Conservation (phyloP, 2,329 filamentous ascomycete species). For the Corynespora cassiicola region DNA sequence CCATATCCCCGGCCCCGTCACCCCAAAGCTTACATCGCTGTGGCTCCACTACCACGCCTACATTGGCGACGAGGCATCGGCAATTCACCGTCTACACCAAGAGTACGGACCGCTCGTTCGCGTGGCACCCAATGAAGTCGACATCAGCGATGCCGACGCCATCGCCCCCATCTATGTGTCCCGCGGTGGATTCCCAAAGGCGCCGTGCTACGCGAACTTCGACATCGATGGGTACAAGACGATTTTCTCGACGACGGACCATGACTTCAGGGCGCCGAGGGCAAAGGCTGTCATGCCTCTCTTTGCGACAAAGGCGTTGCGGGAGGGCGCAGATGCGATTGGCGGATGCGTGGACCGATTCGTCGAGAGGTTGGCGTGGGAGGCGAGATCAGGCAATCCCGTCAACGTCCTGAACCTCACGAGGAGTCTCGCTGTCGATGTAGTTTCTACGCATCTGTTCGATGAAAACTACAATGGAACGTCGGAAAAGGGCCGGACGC, state of each 20-base stretch:
- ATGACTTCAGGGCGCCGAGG: slow-evolving; percentile 49
- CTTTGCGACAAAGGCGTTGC: slow-evolving; percentile 57
- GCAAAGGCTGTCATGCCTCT: slow-evolving; percentile 59
- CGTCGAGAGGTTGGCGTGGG: slow-evolving; percentile 48
- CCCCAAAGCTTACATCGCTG: slow-evolving; percentile 27
- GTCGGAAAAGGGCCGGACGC: slow-evolving; percentile 38
- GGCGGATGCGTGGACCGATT: slow-evolving; percentile 52
- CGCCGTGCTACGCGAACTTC: slow-evolving; percentile 61
- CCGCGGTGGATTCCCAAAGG: slow-evolving; percentile 61
- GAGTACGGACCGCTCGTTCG: slow-evolving; percentile 30
- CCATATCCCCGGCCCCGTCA: slow-evolving; percentile 28
- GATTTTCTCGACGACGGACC: slow-evolving; percentile 59
- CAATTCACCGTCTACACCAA: slow-evolving; percentile 25
- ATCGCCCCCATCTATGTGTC: slow-evolving; percentile 59
- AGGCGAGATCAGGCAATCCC: slow-evolving; percentile 31
- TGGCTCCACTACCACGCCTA: slow-evolving; percentile 38
- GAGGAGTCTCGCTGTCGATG: slow-evolving; percentile 60
- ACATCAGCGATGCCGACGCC: slow-evolving; percentile 43
- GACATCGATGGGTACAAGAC: slow-evolving; percentile 63
- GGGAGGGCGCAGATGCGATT: slow-evolving; percentile 47
- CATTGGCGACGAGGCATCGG: slow-evolving; percentile 32
- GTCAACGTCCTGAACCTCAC: slow-evolving; percentile 59
- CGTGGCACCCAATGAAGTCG: slow-evolving; percentile 33
- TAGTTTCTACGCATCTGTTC: slow-evolving; percentile 62
- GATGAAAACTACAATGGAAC: slow-evolving; percentile 58